phyloP scores from a whole-genome alignment of 1,284 basidiomycete genomes.

The Neolentinus lepideus region DNA sequence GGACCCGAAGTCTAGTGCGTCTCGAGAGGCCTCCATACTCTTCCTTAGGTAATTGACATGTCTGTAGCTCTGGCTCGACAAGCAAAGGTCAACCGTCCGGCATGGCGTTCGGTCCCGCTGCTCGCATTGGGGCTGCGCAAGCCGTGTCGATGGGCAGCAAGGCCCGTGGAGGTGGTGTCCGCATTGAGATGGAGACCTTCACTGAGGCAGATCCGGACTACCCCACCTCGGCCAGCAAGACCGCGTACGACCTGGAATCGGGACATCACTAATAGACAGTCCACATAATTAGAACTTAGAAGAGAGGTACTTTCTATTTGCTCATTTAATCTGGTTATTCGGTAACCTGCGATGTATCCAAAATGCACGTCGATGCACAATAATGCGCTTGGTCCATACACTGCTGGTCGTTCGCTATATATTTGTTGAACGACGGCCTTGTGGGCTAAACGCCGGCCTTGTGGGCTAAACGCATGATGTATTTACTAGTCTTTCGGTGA shows the following conservation, averaged over 20 bases:
- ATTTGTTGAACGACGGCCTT: too few relatives aligned
- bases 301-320: neutral
- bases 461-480: too few relatives aligned
- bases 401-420: too few relatives aligned
- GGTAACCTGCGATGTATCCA: neutral
- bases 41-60: neutral
- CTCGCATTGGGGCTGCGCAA: constrained; percentile 19
- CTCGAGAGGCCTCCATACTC: constrained; percentile 9
- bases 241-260: neutral
- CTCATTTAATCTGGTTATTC: neutral
- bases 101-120: constrained; percentile 23
- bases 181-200: constrained; percentile 29
- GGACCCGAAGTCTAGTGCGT: constrained; percentile 53
- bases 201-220: neutral
- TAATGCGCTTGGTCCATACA: too few relatives aligned
- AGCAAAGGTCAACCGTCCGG: constrained; percentile 23
- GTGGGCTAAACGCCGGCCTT: too few relatives aligned
- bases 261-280: neutral
- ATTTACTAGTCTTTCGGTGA: too few relatives aligned
- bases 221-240: neutral
- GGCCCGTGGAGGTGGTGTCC: constrained; percentile 32
- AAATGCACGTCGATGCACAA: neutral
- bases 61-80: constrained; percentile 15
- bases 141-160: constrained; percentile 18
- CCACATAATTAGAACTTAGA: neutral